Percentiles rank a stretch among this genome's conserved stretches.
Conservation (phyloP, 2,329 filamentous ascomycete species). For the Cladophialophora immunda region DNA sequence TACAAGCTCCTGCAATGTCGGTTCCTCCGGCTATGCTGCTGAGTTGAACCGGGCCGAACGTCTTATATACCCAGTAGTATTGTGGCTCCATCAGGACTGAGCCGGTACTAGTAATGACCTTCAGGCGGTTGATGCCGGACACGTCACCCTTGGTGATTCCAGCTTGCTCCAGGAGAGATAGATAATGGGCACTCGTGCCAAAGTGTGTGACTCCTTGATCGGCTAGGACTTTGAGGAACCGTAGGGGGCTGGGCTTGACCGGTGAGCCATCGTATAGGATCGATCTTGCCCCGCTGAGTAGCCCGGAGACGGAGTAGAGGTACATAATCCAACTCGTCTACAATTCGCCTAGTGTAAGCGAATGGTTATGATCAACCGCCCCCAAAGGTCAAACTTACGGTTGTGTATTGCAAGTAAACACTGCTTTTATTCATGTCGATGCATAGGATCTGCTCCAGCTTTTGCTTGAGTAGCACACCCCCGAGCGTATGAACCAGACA, state of each 20-base stretch:
- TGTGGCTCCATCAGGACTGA: slow-evolving; percentile 81
- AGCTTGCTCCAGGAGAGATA: slow-evolving; percentile 74
- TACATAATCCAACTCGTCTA: slow-evolving; percentile 89
- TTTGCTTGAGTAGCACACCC: slow-evolving; percentile 47
- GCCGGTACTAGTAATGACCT: slow-evolving; percentile 74
- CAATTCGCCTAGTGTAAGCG: too few relatives aligned
- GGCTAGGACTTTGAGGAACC: slow-evolving; percentile 12
- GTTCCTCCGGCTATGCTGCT: slow-evolving; percentile 48
- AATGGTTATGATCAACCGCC: too few relatives aligned
- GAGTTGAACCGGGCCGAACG: slow-evolving; percentile 74
- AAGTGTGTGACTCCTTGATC: slow-evolving; percentile 73
- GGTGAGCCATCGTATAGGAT: slow-evolving; percentile 75
- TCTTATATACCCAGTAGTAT: slow-evolving; percentile 81
- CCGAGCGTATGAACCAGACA: slow-evolving; percentile 77
- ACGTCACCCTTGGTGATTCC: slow-evolving; percentile 68
- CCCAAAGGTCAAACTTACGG: too few relatives aligned
- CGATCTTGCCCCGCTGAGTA: slow-evolving; percentile 67
- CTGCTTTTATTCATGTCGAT: slow-evolving; percentile 52
- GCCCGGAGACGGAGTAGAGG: slow-evolving; percentile 60
- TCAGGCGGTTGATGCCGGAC: slow-evolving; percentile 68
- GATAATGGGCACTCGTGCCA: slow-evolving; percentile 78
- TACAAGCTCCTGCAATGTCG: slow-evolving; percentile 51
- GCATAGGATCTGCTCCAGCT: slow-evolving; percentile 67
- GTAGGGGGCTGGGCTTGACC: slow-evolving; percentile 7
- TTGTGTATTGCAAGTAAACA: slow-evolving; percentile 66